phyloP scores from a whole-genome alignment of 768 basidiomycete genomes.

The Psilocybe cubensis region DNA sequence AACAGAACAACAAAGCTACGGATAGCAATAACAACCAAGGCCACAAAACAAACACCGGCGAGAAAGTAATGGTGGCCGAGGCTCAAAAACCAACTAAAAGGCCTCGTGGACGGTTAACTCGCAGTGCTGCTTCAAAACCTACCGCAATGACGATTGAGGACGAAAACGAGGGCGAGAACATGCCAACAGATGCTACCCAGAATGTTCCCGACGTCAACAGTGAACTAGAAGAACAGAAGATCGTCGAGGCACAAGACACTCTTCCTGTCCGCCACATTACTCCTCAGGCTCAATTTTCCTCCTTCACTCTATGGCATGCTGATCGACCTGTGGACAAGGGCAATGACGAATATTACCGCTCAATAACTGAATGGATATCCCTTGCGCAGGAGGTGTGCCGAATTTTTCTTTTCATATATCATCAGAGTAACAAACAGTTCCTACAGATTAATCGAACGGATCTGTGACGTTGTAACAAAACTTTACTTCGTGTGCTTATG shows the following conservation, averaged over 20 bases:
- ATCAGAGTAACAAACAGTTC: neutral
- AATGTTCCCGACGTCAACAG: neutral
- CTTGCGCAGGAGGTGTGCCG: conserved; percentile 62
- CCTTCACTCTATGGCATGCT: conserved; percentile 76
- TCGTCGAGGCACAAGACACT: conserved; percentile 12
- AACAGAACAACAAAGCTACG: conserved; percentile 7
- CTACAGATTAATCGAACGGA: conserved; percentile 28
- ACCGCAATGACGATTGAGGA: conserved; percentile 26
- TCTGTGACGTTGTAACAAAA: conserved; percentile 1
- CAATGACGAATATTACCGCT: conserved; percentile 71
- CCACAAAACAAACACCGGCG: conserved; percentile 8
- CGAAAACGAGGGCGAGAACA: conserved; percentile 23
- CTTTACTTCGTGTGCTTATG: neutral
- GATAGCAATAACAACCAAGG: conserved; percentile 8
- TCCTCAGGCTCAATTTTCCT: conserved; percentile 60
- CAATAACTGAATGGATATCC: conserved; percentile 72
- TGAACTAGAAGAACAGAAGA: neutral
- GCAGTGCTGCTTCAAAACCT: conserved; percentile 29
- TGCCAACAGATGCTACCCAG: neutral
- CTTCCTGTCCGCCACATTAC: conserved; percentile 38
- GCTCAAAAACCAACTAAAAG: conserved; percentile 19
- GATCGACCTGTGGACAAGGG: conserved; percentile 73
- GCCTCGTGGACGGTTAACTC: conserved; percentile 28
- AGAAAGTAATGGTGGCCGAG: conserved; percentile 7
- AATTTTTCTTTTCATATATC: neutral